Base-by-base conservation (phyloP, 2,329 filamentous ascomycete species). In the Mycosphaerella arachidis region DNA sequence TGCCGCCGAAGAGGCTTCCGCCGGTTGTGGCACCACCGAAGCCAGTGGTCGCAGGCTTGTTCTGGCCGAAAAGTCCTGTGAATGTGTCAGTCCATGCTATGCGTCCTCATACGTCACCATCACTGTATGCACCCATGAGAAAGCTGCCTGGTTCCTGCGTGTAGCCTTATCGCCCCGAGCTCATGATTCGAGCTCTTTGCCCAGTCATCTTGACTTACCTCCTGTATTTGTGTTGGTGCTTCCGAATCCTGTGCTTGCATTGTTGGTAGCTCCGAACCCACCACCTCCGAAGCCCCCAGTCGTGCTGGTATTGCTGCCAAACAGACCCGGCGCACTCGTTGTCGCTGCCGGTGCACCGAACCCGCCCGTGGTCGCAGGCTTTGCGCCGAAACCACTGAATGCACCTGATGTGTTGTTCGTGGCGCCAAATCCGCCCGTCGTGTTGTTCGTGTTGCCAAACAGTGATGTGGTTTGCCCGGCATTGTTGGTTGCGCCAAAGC, bases 21-120 rank as follows among this genome's bases (percentile, higher is more conserved):
- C 68, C 66, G n/a, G 78, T 70, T 40, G 78, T 71, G n/a, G 59
- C 66, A n/a, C 62, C 53, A 46, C 84, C 84, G 53, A 73, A 73
- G 51, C 84, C 83, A 67, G 85, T 85, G 16, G 62, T 65, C 24
- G 57, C 50, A 45, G 84, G 79, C 70, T 68, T 68, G 55, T 61
- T 63, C 30, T 48, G 52, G 18, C 70, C 70, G 45, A 72, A 71
- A 8, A 71, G 61, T 27, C 68, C 66, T 86, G 33, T 48, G 46
- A 35, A 30, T 46, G 30, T n/a, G 51, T 63, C 56, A 63, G 55
- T 20, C 18, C 1, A 3, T 43, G 16, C 24, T 24, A 24, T 24
- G 24, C 24, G 24, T 1, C 24, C 24, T 24, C 24, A 1, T 46
- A 1, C 31, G 37, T 27, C 37, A 16, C 53, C 16, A 48, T 64